Percentiles rank a stretch among this genome's conserved stretches.
Evolutionary conservation across 169 alveolate genomes (phyloP).

Genomic region (Plasmodium cynomolgi): DNA sequence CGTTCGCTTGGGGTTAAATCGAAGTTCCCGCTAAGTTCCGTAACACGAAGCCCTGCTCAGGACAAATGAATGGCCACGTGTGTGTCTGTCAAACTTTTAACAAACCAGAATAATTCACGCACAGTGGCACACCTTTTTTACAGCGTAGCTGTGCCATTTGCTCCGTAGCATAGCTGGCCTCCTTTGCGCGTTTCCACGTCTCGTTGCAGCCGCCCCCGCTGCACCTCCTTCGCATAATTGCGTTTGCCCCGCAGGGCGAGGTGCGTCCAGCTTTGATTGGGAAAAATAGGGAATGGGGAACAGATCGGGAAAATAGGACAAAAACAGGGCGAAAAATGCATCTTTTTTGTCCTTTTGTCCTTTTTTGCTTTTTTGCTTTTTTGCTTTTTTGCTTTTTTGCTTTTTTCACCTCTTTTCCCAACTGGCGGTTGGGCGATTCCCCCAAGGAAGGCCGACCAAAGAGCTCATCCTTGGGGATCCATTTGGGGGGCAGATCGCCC

Average conservation of each 20-base stretch:
- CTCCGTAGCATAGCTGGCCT: background rate
- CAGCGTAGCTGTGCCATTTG: background rate
- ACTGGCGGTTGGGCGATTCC: background rate
- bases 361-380: too few species aligned
- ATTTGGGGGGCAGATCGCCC: background rate
- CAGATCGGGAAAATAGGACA: background rate
- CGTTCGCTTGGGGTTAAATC: background rate
- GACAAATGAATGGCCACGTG: background rate
- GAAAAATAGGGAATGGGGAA: background rate
- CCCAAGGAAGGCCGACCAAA: background rate
- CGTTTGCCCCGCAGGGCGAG: background rate
- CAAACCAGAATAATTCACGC: background rate
- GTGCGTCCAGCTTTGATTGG: background rate
- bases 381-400: too few species aligned
- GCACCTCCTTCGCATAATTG: background rate
- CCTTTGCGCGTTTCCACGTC: background rate
- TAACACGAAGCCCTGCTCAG: too few species aligned
- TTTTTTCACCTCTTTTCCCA: background rate
- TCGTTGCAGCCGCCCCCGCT: background rate
- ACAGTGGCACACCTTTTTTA: background rate
- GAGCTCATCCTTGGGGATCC: background rate
- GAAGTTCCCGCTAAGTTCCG: too few species aligned
- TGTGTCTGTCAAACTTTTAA: background rate
- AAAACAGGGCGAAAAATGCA: background rate
- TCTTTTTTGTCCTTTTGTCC: background rate